Evolutionary conservation across 352 stramenopile species (phyloP).

Genomic region (Phytophthora palmivora): DNA sequence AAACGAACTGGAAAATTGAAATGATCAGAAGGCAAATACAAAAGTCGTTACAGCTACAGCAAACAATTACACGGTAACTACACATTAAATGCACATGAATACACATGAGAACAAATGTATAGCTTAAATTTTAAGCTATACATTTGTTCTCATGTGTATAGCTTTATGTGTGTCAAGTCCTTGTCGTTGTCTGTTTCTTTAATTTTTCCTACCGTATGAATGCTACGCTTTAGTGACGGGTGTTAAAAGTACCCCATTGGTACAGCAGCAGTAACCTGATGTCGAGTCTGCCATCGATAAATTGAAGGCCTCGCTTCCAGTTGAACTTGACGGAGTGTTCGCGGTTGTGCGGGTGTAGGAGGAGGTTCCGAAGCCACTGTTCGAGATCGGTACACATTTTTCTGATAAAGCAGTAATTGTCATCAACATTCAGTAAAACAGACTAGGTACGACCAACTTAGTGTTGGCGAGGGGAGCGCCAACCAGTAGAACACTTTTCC

Average conservation of each 20-base stretch:
- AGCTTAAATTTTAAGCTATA: too few species aligned
- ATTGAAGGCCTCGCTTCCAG: conserved; percentile 5
- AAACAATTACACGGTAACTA: too few species aligned
- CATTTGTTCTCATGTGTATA: too few species aligned
- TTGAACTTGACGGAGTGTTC: neutral
- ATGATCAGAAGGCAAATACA: too few species aligned
- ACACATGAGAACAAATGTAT: too few species aligned
- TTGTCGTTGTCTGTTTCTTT: too few species aligned
- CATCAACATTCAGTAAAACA: neutral
- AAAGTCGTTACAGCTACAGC: too few species aligned
- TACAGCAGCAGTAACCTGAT: neutral
- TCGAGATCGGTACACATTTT: conserved; percentile 42
- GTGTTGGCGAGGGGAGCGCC: conserved; percentile 42
- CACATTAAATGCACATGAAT: too few species aligned
- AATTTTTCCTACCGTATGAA: too few species aligned
- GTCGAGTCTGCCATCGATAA: neutral
- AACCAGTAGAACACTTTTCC: conserved; percentile 63
- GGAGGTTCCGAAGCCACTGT: conserved; percentile 19
- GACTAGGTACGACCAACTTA: conserved; percentile 16
- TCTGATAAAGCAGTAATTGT: conserved; percentile 15
- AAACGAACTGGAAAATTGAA: too few species aligned
- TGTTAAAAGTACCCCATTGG: conserved; percentile 7
- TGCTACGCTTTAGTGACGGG: conserved; percentile 2
- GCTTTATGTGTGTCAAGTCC: too few species aligned
- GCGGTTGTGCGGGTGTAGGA: neutral